Conservation (phyloP, 2,329 filamentous ascomycete species). For the Aspergillus pseudoglaucus region DNA sequence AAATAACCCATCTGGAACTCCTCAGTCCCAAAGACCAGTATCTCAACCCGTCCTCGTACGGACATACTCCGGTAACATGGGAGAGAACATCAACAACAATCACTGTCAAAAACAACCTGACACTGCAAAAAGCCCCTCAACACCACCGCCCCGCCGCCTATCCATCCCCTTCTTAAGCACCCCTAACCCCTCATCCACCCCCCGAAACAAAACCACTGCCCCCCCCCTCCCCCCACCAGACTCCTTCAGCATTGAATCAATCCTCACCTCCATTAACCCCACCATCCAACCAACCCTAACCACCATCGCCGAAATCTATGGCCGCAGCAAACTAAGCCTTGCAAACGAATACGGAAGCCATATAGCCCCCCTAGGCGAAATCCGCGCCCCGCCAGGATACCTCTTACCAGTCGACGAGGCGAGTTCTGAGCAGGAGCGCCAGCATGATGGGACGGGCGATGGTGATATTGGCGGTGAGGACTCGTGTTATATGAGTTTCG, state of each 20-base stretch:
- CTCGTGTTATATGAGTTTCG: conserved; percentile 27
- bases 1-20: conserved; percentile 13
- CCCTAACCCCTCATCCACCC: conserved; percentile 6
- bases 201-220: conserved; percentile 9
- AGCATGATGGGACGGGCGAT: conserved; percentile 22
- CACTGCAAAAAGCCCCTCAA: background rate
- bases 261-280: conserved; percentile 51
- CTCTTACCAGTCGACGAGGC: conserved; percentile 40
- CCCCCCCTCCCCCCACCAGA: conserved; percentile 41
- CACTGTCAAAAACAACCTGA: conserved; percentile 10
- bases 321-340: conserved; percentile 54
- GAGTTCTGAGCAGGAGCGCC: conserved; percentile 31
- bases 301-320: conserved; percentile 58
- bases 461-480: conserved; percentile 29
- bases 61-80: conserved; percentile 35
- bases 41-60: conserved; percentile 41
- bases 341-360: conserved; percentile 59
- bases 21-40: conserved; percentile 21
- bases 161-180: conserved; percentile 23
- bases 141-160: conserved; percentile 15
- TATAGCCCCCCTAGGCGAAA: conserved; percentile 55
- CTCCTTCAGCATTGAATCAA: conserved; percentile 51
- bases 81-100: conserved; percentile 24
- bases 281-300: conserved; percentile 54
- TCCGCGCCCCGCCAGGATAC: conserved; percentile 33